Evolutionary conservation across 73 alveolate genomes (phyloP).

Genomic region (Strombidium stylifer): DNA sequence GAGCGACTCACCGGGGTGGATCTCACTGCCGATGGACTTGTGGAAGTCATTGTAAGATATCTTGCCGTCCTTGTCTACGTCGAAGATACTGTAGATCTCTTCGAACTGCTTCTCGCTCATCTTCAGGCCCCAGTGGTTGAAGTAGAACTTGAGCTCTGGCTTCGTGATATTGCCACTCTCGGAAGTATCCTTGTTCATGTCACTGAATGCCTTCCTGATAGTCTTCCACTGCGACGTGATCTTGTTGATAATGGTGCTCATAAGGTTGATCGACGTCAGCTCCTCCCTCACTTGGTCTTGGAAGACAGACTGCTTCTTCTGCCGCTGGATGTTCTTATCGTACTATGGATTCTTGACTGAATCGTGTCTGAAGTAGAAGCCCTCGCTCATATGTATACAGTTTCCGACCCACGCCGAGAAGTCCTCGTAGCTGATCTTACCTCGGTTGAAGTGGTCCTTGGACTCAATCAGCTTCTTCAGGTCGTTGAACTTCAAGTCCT

Average conservation of each 20-base stretch:
- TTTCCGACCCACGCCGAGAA: slow-evolving; percentile 52
- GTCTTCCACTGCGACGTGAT: slow-evolving; percentile 49
- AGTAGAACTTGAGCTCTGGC: slow-evolving; percentile 33
- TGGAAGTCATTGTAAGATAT: slow-evolving; percentile 54
- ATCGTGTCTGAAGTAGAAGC: slow-evolving; percentile 55
- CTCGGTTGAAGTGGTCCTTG: slow-evolving; percentile 3
- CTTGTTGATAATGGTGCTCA: slow-evolving; percentile 10
- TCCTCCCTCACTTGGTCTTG: slow-evolving; percentile 10
- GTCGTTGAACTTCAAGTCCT: slow-evolving; percentile 47
- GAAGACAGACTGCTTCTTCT: not conserved
- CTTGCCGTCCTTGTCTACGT: slow-evolving; percentile 51
- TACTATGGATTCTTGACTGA: slow-evolving; percentile 34
- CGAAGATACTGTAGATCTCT: slow-evolving; percentile 33
- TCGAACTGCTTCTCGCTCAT: slow-evolving; percentile 40
- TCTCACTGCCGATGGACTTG: slow-evolving; percentile 48
- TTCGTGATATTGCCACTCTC: slow-evolving; percentile 38
- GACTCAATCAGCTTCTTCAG: slow-evolving; percentile 23
- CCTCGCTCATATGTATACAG: slow-evolving; percentile 32
- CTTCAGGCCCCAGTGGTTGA: slow-evolving; percentile 64
- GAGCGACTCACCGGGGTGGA: slow-evolving; percentile 17
- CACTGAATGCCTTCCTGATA: slow-evolving; percentile 56
- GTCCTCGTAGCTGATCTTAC: slow-evolving; percentile 21
- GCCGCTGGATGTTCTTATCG: slow-evolving; percentile 12
- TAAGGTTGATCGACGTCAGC: slow-evolving; percentile 10
- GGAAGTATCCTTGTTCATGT: slow-evolving; percentile 41